Percentiles rank a stretch among this genome's conserved stretches.
Evolutionary conservation across 805 yeast genomes (phyloP).

Genomic region (Blastobotrys terrestris): DNA sequence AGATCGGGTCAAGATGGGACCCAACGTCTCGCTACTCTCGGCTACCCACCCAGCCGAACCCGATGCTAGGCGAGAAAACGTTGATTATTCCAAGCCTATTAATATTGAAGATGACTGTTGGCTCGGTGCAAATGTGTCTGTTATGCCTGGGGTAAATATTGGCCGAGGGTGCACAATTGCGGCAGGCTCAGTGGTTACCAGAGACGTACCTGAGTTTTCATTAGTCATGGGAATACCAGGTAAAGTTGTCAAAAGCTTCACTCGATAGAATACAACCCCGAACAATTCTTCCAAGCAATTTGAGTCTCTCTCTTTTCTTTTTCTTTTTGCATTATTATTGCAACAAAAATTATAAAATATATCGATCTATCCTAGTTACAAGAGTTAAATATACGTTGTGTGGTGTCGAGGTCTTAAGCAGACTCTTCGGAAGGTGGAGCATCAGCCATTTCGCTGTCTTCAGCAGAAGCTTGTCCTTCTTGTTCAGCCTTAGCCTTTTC

Average conservation of each 20-base stretch:
- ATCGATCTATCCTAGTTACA: neutral
- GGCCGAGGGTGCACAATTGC: neutral
- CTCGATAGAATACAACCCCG: neutral
- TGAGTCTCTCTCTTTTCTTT: too few relatives aligned
- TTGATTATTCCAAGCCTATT: neutral
- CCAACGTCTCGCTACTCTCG: neutral
- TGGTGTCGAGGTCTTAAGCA: neutral
- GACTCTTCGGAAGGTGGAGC: neutral
- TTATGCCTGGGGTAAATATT: neutral
- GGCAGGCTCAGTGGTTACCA: neutral
- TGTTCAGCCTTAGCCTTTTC: conserved; percentile 25
- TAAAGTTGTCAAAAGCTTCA: neutral
- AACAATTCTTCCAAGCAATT: neutral
- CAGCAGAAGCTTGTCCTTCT: conserved; percentile 21
- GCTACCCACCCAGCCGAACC: neutral
- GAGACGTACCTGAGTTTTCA: neutral
- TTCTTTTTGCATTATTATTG: neutral
- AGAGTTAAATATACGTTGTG: neutral
- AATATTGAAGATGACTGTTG: neutral
- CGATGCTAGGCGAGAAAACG: neutral
- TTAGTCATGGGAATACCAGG: neutral
- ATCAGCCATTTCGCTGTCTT: conserved; percentile 10
- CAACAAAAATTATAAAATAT: neutral
- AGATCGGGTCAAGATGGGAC: neutral
- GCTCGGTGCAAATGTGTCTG: neutral